Evolutionary conservation across 2,329 filamentous ascomycete species (phyloP), one percentile per base, ranked within the genome.

Genomic region (Kalmusia sp.): DNA sequence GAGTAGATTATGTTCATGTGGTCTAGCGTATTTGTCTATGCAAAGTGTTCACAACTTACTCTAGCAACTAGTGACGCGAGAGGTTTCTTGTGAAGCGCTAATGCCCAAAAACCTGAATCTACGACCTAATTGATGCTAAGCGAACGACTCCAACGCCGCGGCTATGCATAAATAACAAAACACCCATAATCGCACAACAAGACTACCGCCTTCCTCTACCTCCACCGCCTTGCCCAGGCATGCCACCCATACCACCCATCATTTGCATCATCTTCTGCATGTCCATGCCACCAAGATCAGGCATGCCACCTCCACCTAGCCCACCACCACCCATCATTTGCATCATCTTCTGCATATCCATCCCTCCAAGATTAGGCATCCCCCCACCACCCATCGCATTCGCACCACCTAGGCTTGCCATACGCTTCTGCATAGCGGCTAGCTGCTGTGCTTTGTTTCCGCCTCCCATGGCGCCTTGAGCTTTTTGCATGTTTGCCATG

Each of bases 401-500:
- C 1, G 79, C 87, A 28, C 90, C 91, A 28, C 93, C 95, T 91
- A 98, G 96, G 63, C 89, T 91, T 71, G 93, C 90, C 78, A 99
- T 81, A 11, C 93, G 84, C 79, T 96, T 96, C 79, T 99, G 95
- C 92, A 98, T 96, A 2, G 95, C 93, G 0, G 93, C 93, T 78
- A 98, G 85, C 76, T 98, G 93, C 73, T 96, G 92, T 27, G 91
- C 86, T 76, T 95, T 93, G 77, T 96, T 96, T 25, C 88, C 90
- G 38, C 93, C 92, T 24, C 89, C 91, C 87, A 97, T 92, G 59
- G 91, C 91, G 50, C 90, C 89, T 76, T 98, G 93, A 0, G 93
- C 93, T 46, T 89, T 87, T 74, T 97, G 92, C 89, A 98, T 96
- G 72, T 97, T 96, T 79, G 95, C 95, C 89, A 96, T 96, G 73